Evolutionary conservation across 176 grass and related monocot species (phyloP).

Genomic region (Lolium rigidum): DNA sequence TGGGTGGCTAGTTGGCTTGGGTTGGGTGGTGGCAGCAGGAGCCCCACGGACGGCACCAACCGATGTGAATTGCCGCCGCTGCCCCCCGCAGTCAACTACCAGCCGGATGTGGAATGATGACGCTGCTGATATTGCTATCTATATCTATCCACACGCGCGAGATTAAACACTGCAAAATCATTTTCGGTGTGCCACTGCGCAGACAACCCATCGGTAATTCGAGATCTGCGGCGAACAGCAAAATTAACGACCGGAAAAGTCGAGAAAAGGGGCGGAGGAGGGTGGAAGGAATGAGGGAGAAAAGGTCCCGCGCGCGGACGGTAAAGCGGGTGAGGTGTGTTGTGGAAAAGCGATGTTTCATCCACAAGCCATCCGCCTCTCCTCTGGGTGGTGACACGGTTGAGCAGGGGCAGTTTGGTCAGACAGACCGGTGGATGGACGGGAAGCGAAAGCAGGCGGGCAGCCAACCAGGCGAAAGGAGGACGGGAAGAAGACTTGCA

Average conservation of each 20-base stretch:
- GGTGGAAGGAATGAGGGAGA: not conserved
- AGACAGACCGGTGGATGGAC: not conserved
- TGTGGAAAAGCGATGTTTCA: slow-evolving; percentile 49
- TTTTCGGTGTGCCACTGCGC: not conserved
- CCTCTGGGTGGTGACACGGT: no score
- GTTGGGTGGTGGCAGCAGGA: not conserved
- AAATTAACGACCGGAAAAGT: not conserved
- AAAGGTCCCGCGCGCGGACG: slow-evolving; percentile 40
- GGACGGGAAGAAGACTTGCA: not conserved
- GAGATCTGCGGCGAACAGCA: not conserved
- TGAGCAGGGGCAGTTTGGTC: no score
- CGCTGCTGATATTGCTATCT: not conserved
- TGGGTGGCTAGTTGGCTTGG: not conserved
- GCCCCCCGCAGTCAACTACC: not conserved
- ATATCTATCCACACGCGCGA: not conserved
- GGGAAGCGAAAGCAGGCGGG: slow-evolving; percentile 11
- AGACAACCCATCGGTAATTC: not conserved
- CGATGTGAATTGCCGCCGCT: slow-evolving; percentile 25
- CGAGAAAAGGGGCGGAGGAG: not conserved
- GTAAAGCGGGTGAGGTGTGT: slow-evolving; percentile 5
- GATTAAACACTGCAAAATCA: not conserved
- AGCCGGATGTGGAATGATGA: not conserved
- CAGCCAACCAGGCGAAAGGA: slow-evolving; percentile 9
- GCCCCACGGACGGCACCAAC: not conserved
- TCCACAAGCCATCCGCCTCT: slow-evolving; percentile 45